Base-by-base conservation (phyloP, 768 basidiomycete genomes). In the Agrocybe pediades region DNA sequence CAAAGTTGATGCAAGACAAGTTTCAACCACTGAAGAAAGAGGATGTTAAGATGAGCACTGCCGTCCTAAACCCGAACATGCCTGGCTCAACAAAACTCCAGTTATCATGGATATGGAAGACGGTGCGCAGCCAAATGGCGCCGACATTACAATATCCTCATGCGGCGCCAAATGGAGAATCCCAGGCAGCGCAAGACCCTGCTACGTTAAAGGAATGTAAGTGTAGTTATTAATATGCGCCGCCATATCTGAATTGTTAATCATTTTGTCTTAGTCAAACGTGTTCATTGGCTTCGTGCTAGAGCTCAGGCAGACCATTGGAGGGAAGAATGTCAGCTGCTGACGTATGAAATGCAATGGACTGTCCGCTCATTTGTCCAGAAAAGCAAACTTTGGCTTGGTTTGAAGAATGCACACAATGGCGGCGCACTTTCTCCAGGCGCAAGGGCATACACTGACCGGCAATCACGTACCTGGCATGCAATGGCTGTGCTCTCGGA, bases 201-300 rank as follows among this genome's bases (percentile, higher is more conserved):
- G 26, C 33, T 1, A 41, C 52, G 6, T 9, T 43, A 1, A 8
- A 41, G 0, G 54, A 59, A 55, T 61, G 56, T 60, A 52, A 51
- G 44, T 55, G 11, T 19, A 11, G 9, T 11, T 36, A 23, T 17
- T 55, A 39, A 39, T 25, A 24, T 6, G 11, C 3, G 4, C 25
- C n/a, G n/a, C n/a, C n/a, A n/a, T n/a, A n/a, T n/a, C n/a, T n/a
- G n/a, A n/a, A 24, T 17, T 46, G 16, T 26, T 1, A 16, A 23
- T 39, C 9, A 46, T 21, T 21, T 33, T 23, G 36, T 5, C 19
- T 7, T 29, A 63, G 59, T 58, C 39, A 15, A 47, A 21, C 48
- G 54, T 19, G 55, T 63, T 16, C 59, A 63, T 33, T 63, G 62
- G 59, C 24, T 63, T 11, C 51, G 53, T 9, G 62, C 57, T 6